phyloP scores from a whole-genome alignment of 208 protist species.

The Giardia duodenalis region DNA sequence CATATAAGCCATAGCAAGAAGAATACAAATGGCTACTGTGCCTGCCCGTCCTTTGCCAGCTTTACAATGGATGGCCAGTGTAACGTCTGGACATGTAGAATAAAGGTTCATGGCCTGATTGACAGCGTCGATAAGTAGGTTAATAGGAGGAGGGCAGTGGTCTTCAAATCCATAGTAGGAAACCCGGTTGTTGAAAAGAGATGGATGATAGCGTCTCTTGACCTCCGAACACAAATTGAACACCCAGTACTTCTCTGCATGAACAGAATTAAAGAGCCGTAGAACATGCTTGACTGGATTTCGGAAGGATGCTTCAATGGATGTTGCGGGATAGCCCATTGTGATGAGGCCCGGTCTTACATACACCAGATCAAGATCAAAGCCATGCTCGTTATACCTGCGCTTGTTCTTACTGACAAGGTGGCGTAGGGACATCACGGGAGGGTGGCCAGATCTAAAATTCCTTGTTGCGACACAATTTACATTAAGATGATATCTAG shows the following conservation, averaged over 20 bases:
- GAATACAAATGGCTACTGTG: background rate
- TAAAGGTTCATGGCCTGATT: background rate
- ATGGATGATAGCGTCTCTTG: background rate
- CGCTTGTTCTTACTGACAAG: conserved; percentile 14
- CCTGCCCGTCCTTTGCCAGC: background rate
- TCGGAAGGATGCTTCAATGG: background rate
- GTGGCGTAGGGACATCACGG: background rate
- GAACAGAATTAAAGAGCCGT: background rate
- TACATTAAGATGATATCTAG: no score
- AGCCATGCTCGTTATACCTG: background rate
- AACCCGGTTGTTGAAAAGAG: background rate
- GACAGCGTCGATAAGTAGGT: background rate
- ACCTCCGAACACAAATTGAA: background rate
- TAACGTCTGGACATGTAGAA: background rate
- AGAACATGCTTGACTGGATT: background rate
- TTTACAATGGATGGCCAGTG: background rate
- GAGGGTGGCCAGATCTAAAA: no score
- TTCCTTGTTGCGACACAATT: no score
- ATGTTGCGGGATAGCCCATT: background rate
- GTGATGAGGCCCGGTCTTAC: background rate
- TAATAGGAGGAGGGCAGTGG: background rate
- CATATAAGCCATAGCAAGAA: background rate
- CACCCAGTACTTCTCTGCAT: background rate
- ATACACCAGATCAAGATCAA: background rate
- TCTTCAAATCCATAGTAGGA: conserved; percentile 1